phyloP scores from a whole-genome alignment of 2,329 filamentous ascomycete species.

The Talaromyces sp. region DNA sequence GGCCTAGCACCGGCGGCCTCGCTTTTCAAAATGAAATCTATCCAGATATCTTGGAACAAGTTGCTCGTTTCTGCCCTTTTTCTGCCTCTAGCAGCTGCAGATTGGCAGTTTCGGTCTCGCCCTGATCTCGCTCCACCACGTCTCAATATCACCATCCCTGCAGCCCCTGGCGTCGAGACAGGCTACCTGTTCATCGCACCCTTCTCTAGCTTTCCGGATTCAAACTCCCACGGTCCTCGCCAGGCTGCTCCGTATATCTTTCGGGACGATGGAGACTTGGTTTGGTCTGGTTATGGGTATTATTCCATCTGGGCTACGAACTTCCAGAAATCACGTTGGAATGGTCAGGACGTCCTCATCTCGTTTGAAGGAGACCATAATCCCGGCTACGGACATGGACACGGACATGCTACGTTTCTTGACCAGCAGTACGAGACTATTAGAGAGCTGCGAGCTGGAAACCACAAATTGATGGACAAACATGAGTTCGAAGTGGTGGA shows the following conservation, averaged over 20 bases:
- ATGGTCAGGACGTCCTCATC: constrained; percentile 50
- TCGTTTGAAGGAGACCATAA: constrained; percentile 53
- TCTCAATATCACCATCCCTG: constrained; percentile 36
- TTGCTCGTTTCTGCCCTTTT: neutral
- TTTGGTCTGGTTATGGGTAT: constrained; percentile 54
- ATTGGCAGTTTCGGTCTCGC: neutral
- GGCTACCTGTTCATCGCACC: constrained; percentile 37
- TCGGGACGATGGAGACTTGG: constrained; percentile 49
- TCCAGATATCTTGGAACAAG: neutral
- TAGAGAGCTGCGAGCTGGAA: constrained; percentile 45
- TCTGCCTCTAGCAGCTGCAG: neutral
- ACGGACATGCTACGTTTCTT: constrained; percentile 51
- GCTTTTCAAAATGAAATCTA: neutral
- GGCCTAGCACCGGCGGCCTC: neutral
- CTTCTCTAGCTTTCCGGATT: constrained; percentile 24
- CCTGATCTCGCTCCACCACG: constrained; percentile 10
- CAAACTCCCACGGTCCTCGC: constrained; percentile 37
- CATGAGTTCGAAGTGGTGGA: constrained; percentile 54
- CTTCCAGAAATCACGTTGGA: constrained; percentile 46
- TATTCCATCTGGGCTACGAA: constrained; percentile 51
- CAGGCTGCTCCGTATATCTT: constrained; percentile 55
- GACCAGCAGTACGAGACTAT: constrained; percentile 53
- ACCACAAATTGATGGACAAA: constrained; percentile 47
- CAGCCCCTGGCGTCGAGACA: constrained; percentile 26
- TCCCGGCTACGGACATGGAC: constrained; percentile 48